Conservation (phyloP, 148 eudicot genomes). For the Oxyria digyna region DNA sequence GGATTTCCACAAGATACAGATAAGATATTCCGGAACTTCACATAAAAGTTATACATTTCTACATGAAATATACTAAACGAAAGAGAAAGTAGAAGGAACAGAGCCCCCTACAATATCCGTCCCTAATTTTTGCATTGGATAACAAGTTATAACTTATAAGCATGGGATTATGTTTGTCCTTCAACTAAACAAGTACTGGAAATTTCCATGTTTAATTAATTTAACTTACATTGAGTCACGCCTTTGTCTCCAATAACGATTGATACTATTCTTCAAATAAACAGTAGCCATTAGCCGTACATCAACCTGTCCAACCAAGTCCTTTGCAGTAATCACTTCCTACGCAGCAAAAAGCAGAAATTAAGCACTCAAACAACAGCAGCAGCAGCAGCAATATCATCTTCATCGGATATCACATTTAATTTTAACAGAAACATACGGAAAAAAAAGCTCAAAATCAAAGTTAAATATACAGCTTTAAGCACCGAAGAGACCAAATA, state of each 20-base stretch:
- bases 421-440: not conserved
- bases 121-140: not conserved
- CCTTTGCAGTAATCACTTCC: constrained; percentile 89
- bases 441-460: not conserved
- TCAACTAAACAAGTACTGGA: not conserved
- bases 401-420: not conserved
- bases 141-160: not conserved
- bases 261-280: constrained; percentile 80
- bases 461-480: not conserved
- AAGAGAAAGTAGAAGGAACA: not conserved
- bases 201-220: constrained; percentile 9
- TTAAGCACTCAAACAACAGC: not conserved
- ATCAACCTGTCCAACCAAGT: constrained; percentile 65
- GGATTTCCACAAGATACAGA: not conserved
- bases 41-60: not conserved
- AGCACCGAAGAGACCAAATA: not conserved
- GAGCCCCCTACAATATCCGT: not conserved
- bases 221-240: constrained; percentile 63
- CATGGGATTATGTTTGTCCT: not conserved
- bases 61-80: not conserved
- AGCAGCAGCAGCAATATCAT: not conserved
- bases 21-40: not conserved
- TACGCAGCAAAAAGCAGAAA: constrained; percentile 6
- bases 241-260: constrained; percentile 79
- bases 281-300: constrained; percentile 89